Evolutionary conservation across 805 yeast genomes (phyloP), one percentile per base, ranked within the genome.

Genomic region (Candida manassasensis): DNA sequence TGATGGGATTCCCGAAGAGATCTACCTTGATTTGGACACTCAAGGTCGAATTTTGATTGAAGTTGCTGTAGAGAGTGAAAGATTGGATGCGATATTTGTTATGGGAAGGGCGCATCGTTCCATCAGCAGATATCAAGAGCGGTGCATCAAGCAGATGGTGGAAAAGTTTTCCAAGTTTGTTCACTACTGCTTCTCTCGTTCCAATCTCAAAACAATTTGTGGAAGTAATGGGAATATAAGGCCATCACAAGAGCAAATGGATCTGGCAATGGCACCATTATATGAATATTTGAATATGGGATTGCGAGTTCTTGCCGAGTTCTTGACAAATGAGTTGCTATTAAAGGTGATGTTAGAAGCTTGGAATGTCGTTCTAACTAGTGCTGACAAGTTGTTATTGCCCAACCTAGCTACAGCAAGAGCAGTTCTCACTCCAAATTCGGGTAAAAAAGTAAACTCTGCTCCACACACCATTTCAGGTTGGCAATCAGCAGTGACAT

Each of bases 31-130:
- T 41, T 56, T 81, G 21, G 84, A 79, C 44, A 61, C 81, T 1
- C 82, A 78, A 41, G 96, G 97, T 0, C 67, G 76, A 27, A 49
- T 93, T 2, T 55, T 73, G 31, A 58, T 88, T 3, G 79, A 79
- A 47, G 66, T 89, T 2, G 79, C 86, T 1, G 76, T 85, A 45
- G 97, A 89, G 50, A 74, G 77, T 35, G 96, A 89, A 47, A 71
- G 79, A 31, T 75, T 75, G 26, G 95, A 89, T 57, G 87, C 95
- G 1, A 59, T 85, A 6, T 90, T 84, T 49, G 82, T 80, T 30
- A 71, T 90, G 57, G 94, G 95, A 1, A 73, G 81, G 43, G 80
- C 90, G 0, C 75, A 81, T 47, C 63, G 90, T 43, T 71, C 79
- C 1, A 61, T 90, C 19, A 60, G 69, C 21, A 70, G 88, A 40